Conservation (phyloP, 2,329 filamentous ascomycete genomes). For the Botrytis squamosa region DNA sequence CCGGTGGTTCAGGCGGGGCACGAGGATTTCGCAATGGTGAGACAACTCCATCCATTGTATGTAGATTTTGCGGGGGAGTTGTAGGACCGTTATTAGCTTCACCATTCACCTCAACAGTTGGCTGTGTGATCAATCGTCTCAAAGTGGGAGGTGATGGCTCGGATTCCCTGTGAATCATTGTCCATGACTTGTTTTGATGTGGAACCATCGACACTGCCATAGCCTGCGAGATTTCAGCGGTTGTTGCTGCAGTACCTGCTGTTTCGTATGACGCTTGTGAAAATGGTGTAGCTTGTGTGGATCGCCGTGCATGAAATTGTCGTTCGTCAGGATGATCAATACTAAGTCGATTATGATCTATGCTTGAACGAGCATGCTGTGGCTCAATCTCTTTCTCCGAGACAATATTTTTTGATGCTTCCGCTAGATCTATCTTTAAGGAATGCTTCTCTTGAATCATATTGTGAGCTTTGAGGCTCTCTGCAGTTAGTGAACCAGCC, state of each 20-base stretch:
- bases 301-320: slow-evolving; percentile 46
- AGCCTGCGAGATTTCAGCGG: slow-evolving; percentile 61
- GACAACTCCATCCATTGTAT: slow-evolving; percentile 55
- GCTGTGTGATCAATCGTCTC: slow-evolving; percentile 20
- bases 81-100: slow-evolving; percentile 45
- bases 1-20: slow-evolving; percentile 56
- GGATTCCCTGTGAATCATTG: slow-evolving; percentile 10
- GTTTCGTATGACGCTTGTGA: slow-evolving; percentile 59
- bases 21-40: slow-evolving; percentile 63
- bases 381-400: slow-evolving; percentile 27
- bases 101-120: slow-evolving; percentile 37
- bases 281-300: slow-evolving; percentile 60
- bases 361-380: slow-evolving; percentile 35
- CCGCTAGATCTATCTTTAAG: slow-evolving; percentile 17
- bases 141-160: slow-evolving; percentile 17
- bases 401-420: slow-evolving; percentile 14
- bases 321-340: slow-evolving; percentile 26
- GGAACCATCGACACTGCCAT: slow-evolving; percentile 60
- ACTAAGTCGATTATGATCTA: slow-evolving; percentile 53
- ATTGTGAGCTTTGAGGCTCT: slow-evolving; percentile 58
- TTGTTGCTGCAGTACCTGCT: slow-evolving; percentile 53
- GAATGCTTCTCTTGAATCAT: slow-evolving; percentile 34
- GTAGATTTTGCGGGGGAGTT: slow-evolving; percentile 52
- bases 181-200: slow-evolving; percentile 60
- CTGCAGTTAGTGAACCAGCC: slow-evolving; percentile 55